Base-by-base conservation (phyloP, 1,284 basidiomycete species). In the Wallemia hederae region DNA sequence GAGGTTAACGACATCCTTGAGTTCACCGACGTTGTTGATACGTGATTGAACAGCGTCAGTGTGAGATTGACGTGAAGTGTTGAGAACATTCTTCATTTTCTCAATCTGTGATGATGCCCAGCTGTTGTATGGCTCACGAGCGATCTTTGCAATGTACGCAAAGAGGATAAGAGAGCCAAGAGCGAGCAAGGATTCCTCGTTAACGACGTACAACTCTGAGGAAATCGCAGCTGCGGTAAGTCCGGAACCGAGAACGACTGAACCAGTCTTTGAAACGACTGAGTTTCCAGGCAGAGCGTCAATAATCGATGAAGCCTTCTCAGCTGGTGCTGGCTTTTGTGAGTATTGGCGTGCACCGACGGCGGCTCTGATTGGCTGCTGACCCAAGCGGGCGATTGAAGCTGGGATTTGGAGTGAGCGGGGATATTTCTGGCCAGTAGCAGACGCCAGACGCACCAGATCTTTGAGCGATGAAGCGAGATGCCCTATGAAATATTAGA, bases 201-300 rank as follows among this genome's bases (percentile, higher is more conserved):
- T 96, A 69, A 92, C 80, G 63, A 98, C 92, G 72, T 96, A 97
- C 62, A 97, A 80, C 75, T 98, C 92, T 72, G 90, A 85, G 39
- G 89, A 94, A 74, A 97, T 91, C 69, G 90, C 91, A 24, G 89
- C 80, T 27, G 91, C 92, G 63, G 83, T 76, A 63, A 89, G 76
- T 70, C 88, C 90, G 39, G 88, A 86, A 68, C 89, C 88, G 64
- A 96, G 80, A 68, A 94, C 77, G 68, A 91, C 82, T 64, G 85
- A 81, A 65, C 89, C 88, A 60, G 86, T 92, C 77, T 97, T 97
- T 71, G 89, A 87, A 75, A 92, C 78, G 72, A 96, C 78, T 39
- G 85, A 85, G 65, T 85, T 85, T 60, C 88, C 89, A 59, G 92
- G 94, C 64, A 97, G 79, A 70, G 81, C 80, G 75, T 94, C 83